phyloP scores from a whole-genome alignment of 441 rosid species.

The Brassica balearica region DNA sequence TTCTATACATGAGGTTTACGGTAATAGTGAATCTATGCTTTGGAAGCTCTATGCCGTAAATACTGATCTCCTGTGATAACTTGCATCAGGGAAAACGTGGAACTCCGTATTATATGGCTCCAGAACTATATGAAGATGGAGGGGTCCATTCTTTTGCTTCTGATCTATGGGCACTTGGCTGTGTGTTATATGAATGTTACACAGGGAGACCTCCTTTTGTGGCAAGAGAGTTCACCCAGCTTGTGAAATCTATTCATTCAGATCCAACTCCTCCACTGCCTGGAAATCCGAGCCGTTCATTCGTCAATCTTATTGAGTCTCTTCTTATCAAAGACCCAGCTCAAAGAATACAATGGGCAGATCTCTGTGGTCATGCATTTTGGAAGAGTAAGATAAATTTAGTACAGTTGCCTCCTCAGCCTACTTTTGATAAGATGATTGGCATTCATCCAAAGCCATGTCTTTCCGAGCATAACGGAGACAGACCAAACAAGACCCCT shows the following conservation, averaged over 20 bases:
- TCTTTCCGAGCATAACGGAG: constrained; percentile 80
- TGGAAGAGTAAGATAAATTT: constrained; percentile 71
- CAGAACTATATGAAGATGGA: constrained; percentile 97
- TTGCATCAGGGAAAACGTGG: constrained; percentile 95
- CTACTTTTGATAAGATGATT: constrained; percentile 84
- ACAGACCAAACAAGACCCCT: constrained; percentile 79
- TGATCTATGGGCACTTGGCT: constrained; percentile 98
- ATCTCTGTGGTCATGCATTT: constrained; percentile 86
- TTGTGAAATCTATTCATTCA: constrained; percentile 87
- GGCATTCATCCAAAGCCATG: constrained; percentile 74
- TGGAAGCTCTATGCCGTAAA: neutral
- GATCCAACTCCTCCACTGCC: constrained; percentile 92
- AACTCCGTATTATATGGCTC: constrained; percentile 98
- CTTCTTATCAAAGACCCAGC: constrained; percentile 93
- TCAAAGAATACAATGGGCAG: constrained; percentile 91
- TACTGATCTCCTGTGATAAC: constrained; percentile 40
- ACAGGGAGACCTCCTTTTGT: constrained; percentile 91
- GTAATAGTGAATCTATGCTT: constrained; percentile 10
- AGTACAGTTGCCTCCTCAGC: constrained; percentile 81
- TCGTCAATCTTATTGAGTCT: constrained; percentile 84
- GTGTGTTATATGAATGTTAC: constrained; percentile 94
- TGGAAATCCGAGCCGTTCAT: constrained; percentile 83
- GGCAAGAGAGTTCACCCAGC: constrained; percentile 87
- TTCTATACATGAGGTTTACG: constrained; percentile 24
- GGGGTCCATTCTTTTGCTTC: constrained; percentile 98